These are phyloP conservation scores for Aureobasidium lini DNA, from an alignment of 2,329 filamentous ascomycete species.

Conservation along the genomic window DNA sequence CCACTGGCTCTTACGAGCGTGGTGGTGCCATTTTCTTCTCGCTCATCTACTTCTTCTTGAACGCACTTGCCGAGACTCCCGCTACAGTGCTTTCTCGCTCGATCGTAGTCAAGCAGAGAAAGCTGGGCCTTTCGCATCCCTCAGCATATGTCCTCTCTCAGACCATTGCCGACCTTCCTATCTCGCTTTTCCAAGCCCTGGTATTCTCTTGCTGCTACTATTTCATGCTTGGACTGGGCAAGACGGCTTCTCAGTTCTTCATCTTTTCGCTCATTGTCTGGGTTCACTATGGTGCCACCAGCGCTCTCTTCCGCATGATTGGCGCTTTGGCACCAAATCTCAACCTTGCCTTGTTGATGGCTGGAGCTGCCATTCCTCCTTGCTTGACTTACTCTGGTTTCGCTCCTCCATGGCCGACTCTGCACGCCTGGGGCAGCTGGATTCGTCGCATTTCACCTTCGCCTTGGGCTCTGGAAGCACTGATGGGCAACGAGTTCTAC, in stretches of 20 bases:
- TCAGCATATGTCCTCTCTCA: slow-evolving; percentile 47
- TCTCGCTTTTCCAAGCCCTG: slow-evolving; percentile 6
- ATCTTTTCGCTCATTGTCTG: slow-evolving; percentile 11
- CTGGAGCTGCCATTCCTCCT: slow-evolving; percentile 14
- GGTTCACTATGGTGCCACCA: slow-evolving; percentile 9
- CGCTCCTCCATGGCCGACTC: slow-evolving; percentile 46
- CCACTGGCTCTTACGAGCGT: slow-evolving; percentile 46
- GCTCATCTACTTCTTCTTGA: slow-evolving; percentile 53
- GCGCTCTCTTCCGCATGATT: slow-evolving; percentile 13
- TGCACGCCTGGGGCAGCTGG: slow-evolving; percentile 62
- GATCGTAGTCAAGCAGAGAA: slow-evolving; percentile 41
- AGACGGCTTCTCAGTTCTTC: slow-evolving; percentile 14
- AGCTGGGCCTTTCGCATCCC: slow-evolving; percentile 34
- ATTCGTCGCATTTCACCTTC: slow-evolving; percentile 47
- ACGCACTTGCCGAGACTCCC: slow-evolving; percentile 53
- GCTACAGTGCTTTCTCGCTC: slow-evolving; percentile 46
- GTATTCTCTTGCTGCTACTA: slow-evolving; percentile 54
- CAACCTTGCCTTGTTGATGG: slow-evolving; percentile 13
- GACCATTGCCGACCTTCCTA: slow-evolving; percentile 21
- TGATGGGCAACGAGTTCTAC: slow-evolving; percentile 66
- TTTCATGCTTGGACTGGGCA: slow-evolving; percentile 52
- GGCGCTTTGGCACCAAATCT: slow-evolving; percentile 12
- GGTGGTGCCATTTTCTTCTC: slow-evolving; percentile 47
- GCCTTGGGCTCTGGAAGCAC: slow-evolving; percentile 60
- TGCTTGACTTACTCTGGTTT: slow-evolving; percentile 56